Percentiles rank a stretch among this genome's conserved stretches.
phyloP scores from a whole-genome alignment of 768 basidiomycete species.

The Plicaturopsis crispa region DNA sequence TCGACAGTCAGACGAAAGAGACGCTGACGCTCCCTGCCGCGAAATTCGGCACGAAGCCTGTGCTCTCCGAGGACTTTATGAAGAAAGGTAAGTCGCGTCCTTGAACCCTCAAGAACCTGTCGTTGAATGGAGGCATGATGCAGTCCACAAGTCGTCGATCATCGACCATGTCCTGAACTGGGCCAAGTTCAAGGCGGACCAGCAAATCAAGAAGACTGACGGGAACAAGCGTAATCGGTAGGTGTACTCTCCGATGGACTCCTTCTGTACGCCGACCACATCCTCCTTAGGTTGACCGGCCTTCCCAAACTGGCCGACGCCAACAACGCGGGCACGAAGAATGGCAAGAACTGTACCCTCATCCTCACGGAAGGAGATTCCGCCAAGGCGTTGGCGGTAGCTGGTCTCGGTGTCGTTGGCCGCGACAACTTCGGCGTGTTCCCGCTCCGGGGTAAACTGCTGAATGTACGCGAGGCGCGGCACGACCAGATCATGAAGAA shows the following conservation, averaged over 20 bases:
- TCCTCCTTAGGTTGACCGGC: constrained; percentile 63
- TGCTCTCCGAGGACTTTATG: constrained; percentile 84
- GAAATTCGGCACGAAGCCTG: constrained; percentile 88
- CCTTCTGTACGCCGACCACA: background rate
- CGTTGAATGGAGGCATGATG: too few species aligned
- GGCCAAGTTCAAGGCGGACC: constrained; percentile 96
- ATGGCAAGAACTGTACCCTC: constrained; percentile 80
- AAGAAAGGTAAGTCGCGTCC: constrained; percentile 80
- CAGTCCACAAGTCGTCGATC: constrained; percentile 84
- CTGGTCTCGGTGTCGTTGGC: constrained; percentile 90
- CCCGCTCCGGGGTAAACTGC: constrained; percentile 90
- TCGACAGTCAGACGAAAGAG: constrained; percentile 99
- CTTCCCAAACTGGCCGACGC: constrained; percentile 93
- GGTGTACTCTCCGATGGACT: constrained; percentile 11
- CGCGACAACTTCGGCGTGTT: constrained; percentile 98
- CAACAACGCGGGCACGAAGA: constrained; percentile 88
- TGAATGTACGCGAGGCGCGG: constrained; percentile 95
- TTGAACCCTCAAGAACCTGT: too few species aligned
- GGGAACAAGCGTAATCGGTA: constrained; percentile 84
- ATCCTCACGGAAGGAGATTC: constrained; percentile 99
- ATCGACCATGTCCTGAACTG: constrained; percentile 90
- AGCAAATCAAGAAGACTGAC: constrained; percentile 93
- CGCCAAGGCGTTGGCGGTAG: constrained; percentile 93
- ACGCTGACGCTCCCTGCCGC: constrained; percentile 77
- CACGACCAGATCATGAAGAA: constrained; percentile 99